Evolutionary conservation across 257 asterid genomes (phyloP).

Genomic region (Scutellaria minor): DNA sequence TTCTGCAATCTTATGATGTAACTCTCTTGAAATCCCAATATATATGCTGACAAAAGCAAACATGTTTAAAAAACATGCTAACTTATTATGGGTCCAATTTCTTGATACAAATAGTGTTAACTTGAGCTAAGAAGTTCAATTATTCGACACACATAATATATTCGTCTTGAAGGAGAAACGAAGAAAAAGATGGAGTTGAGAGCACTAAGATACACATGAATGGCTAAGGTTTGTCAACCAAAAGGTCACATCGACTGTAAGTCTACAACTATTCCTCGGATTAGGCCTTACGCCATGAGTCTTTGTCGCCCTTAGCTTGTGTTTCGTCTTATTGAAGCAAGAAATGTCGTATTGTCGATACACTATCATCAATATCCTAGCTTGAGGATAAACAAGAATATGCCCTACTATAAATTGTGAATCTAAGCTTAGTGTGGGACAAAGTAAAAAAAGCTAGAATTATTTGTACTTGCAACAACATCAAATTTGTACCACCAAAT

Average conservation of each 20-base stretch:
- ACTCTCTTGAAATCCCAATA: slow-evolving; percentile 40
- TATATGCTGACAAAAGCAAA: slow-evolving; percentile 37
- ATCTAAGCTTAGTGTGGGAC: slow-evolving; percentile 56
- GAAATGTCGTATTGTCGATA: slow-evolving; percentile 46
- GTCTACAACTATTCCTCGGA: slow-evolving; percentile 52
- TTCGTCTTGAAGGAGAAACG: neutral
- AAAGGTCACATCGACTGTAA: slow-evolving; percentile 55
- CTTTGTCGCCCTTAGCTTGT: slow-evolving; percentile 40
- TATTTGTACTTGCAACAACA: slow-evolving; percentile 53
- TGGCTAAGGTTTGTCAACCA: slow-evolving; percentile 61
- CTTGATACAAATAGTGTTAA: neutral
- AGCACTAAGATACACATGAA: slow-evolving; percentile 33
- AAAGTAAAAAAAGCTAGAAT: slow-evolving; percentile 36
- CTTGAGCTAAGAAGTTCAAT: too few species aligned
- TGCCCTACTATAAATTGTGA: slow-evolving; percentile 43
- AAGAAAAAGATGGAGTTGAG: slow-evolving; percentile 21
- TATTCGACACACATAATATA: too few species aligned
- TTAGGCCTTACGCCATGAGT: slow-evolving; percentile 60
- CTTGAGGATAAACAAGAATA: slow-evolving; percentile 28
- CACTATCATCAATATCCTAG: slow-evolving; percentile 33
- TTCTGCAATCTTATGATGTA: slow-evolving; percentile 64
- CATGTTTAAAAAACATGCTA: too few species aligned
- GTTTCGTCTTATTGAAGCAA: slow-evolving; percentile 53
- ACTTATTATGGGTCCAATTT: neutral
- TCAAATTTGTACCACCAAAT: slow-evolving; percentile 39